A percentile compares a stretch with the other conserved stretches of the same genome.
These are phyloP conservation scores for Achaetomium macrosporum DNA, from an alignment of 2,329 filamentous ascomycete genomes.

Conservation along the genomic window DNA sequence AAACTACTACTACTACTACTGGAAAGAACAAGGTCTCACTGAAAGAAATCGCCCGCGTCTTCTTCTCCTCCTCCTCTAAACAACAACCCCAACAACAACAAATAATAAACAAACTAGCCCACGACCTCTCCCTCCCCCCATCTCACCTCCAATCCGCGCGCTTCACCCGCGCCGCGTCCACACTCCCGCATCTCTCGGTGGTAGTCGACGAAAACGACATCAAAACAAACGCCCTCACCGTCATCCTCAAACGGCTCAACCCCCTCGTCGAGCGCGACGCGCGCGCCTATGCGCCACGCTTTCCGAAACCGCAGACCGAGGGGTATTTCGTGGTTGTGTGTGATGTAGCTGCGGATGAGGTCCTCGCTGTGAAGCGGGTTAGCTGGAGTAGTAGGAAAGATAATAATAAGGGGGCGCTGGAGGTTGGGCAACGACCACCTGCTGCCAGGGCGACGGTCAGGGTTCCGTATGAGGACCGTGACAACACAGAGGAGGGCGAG, in stretches of 20 bases:
- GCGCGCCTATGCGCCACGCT: constrained; percentile 78
- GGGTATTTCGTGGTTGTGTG: constrained; percentile 84
- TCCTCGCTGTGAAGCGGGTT: constrained; percentile 80
- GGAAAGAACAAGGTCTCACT: constrained; percentile 35
- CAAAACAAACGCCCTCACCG: constrained; percentile 56
- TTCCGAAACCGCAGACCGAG: constrained; percentile 91
- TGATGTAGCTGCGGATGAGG: constrained; percentile 61
- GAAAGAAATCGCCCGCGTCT: constrained; percentile 33
- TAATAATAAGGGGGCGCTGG: constrained; percentile 25
- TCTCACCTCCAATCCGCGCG: constrained; percentile 34
- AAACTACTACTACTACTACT: constrained; percentile 30
- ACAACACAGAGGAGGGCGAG: constrained; percentile 27
- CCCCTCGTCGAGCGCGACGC: constrained; percentile 57
- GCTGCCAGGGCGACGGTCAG: constrained; percentile 54
- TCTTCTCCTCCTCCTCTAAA: background rate
- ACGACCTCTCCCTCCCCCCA: constrained; percentile 45
- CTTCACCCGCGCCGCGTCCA: constrained; percentile 54
- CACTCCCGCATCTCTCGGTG: constrained; percentile 65
- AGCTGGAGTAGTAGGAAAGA: constrained; percentile 52
- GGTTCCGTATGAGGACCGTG: constrained; percentile 44
- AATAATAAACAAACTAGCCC: constrained; percentile 36
- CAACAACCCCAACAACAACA: background rate
- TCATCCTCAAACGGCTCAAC: constrained; percentile 64
- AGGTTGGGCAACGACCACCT: constrained; percentile 43
- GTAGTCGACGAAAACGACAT: constrained; percentile 51